Percentiles rank a stretch among this genome's conserved stretches.
phyloP scores from a whole-genome alignment of 129 eudicot genomes.

The Saposhnikovia divaricata region DNA sequence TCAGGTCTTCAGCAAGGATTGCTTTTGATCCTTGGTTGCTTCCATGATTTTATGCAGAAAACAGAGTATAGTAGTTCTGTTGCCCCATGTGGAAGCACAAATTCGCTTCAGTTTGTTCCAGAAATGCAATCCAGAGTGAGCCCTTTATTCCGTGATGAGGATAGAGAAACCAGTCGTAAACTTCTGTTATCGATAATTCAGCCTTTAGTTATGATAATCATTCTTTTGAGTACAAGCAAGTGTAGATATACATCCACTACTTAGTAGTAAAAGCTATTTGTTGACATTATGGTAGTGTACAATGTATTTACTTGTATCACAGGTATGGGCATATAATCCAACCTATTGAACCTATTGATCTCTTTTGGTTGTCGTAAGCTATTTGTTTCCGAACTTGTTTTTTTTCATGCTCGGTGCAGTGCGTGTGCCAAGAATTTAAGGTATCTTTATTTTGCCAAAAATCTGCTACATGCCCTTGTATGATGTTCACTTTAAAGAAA shows the following conservation, averaged over 20 bases:
- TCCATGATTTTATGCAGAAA: constrained; percentile 2
- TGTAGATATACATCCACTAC: constrained; percentile 2
- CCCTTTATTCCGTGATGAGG: neutral
- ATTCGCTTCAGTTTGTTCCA: neutral
- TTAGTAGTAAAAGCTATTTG: neutral
- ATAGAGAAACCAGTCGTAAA: neutral
- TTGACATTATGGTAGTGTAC: neutral
- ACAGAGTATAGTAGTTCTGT: neutral
- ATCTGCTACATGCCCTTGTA: too few species aligned
- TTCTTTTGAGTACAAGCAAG: constrained; percentile 5
- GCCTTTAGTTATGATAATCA: neutral
- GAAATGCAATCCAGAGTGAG: neutral
- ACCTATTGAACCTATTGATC: neutral
- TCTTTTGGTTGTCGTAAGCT: too few species aligned
- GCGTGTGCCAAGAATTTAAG: too few species aligned
- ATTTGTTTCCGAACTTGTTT: too few species aligned
- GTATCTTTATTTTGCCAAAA: too few species aligned
- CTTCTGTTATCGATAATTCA: too few species aligned
- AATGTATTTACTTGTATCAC: neutral
- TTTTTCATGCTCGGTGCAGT: too few species aligned
- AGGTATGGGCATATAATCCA: neutral
- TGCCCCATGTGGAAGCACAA: neutral
- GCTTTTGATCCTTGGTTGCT: neutral
- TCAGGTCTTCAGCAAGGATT: neutral
- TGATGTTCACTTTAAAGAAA: too few species aligned